Evolutionary conservation across 305 asterid genomes (phyloP).

Genomic region (Euphrasia arctica): DNA sequence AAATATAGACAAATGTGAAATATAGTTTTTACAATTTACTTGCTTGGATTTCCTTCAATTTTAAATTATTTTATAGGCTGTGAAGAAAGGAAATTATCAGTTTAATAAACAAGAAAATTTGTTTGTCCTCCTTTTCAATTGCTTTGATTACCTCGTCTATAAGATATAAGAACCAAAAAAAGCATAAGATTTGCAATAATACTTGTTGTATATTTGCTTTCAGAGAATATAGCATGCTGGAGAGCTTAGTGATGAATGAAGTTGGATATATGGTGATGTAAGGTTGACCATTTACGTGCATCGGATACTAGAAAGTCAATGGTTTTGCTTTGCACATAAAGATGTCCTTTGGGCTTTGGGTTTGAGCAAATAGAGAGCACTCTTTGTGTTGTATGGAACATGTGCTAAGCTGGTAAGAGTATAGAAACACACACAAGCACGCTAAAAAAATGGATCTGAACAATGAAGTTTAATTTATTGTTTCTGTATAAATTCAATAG

Average conservation of each 20-base stretch:
- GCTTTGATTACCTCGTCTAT: too few species aligned
- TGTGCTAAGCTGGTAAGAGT: constrained; percentile 11
- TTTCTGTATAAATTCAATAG: background rate
- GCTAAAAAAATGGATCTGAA: background rate
- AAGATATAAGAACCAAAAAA: too few species aligned
- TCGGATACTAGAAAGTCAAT: background rate
- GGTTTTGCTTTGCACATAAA: background rate
- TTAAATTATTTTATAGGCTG: too few species aligned
- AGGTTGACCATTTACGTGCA: background rate
- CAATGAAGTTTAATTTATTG: too few species aligned
- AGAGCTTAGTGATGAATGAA: constrained; percentile 2
- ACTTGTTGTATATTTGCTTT: constrained; percentile 6
- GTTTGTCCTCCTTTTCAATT: background rate
- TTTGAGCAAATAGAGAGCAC: constrained; percentile 7
- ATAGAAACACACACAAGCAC: background rate
- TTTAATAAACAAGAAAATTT: too few species aligned
- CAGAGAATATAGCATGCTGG: constrained; percentile 4
- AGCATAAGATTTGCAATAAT: background rate
- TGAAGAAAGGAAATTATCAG: too few species aligned
- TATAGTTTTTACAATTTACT: too few species aligned
- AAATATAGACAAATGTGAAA: background rate
- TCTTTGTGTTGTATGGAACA: background rate
- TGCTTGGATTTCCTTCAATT: too few species aligned
- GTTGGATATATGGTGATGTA: background rate
- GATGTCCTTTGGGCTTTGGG: background rate